phyloP scores from a whole-genome alignment of 768 basidiomycete species.

The Wakefieldia striispora region DNA sequence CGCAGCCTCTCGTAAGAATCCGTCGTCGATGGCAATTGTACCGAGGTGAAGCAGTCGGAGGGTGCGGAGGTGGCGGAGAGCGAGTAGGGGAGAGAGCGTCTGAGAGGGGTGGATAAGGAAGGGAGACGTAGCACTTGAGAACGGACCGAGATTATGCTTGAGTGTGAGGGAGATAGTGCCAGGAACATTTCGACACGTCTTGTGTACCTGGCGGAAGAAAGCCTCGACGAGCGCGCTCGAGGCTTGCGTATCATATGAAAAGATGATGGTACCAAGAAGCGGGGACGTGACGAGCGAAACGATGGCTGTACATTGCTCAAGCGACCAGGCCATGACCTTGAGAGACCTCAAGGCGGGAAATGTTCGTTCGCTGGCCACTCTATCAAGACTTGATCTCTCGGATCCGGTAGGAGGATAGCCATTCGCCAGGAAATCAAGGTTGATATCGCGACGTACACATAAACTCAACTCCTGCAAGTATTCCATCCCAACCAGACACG shows the following conservation, averaged over 20 bases:
- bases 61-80: slow-evolving; percentile 16
- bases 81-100: slow-evolving; percentile 23
- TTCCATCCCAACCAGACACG: slow-evolving; percentile 19
- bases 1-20: slow-evolving; percentile 25
- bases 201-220: slow-evolving; percentile 24
- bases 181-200: slow-evolving; percentile 11
- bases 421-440: slow-evolving; percentile 9
- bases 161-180: slow-evolving; percentile 23
- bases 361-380: neutral
- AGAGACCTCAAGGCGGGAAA: slow-evolving; percentile 25
- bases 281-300: slow-evolving; percentile 24
- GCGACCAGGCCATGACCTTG: slow-evolving; percentile 23
- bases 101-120: slow-evolving; percentile 26
- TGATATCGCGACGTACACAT: slow-evolving; percentile 18
- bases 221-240: slow-evolving; percentile 15
- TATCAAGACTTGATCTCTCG: neutral
- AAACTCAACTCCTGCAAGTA: slow-evolving; percentile 25
- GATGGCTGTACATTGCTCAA: slow-evolving; percentile 29
- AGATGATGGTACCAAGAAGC: slow-evolving; percentile 18
- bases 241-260: slow-evolving; percentile 30
- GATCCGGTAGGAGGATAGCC: slow-evolving; percentile 2
- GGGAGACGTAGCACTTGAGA: slow-evolving; percentile 19
- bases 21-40: slow-evolving; percentile 27
- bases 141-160: slow-evolving; percentile 25
- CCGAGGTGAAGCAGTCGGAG: slow-evolving; percentile 27